Percentiles rank a stretch among this genome's conserved stretches.
Conservation (phyloP, 768 basidiomycete genomes). For the Rhodosporidiobolus odoratus region DNA sequence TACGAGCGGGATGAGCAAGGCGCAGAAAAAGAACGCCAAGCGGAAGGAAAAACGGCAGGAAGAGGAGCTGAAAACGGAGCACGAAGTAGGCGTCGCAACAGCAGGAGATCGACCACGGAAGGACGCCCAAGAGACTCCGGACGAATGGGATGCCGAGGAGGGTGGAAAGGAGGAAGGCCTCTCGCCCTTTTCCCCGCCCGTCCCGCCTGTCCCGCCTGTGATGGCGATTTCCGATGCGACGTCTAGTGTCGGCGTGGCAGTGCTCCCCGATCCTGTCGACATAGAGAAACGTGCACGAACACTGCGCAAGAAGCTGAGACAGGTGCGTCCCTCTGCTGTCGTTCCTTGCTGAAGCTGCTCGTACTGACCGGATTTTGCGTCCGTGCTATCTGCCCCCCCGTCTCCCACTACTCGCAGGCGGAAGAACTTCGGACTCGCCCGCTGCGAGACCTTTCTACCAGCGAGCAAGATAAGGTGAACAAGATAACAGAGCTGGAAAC, state of each 20-base stretch:
- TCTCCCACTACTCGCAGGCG: background rate
- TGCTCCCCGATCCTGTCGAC: background rate
- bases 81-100: background rate
- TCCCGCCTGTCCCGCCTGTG: background rate
- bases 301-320: slow-evolving; percentile 6
- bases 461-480: slow-evolving; percentile 23
- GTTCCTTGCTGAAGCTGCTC: background rate
- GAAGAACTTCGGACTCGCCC: background rate
- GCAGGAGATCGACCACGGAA: background rate
- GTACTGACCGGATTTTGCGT: background rate
- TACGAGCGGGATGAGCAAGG: background rate
- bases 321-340: slow-evolving; percentile 5
- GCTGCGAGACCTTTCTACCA: background rate
- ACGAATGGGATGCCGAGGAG: slow-evolving; percentile 4
- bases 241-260: background rate
- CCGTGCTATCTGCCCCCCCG: background rate
- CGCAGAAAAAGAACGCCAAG: slow-evolving; percentile 16
- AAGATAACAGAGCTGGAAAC: slow-evolving; percentile 5
- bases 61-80: background rate
- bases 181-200: too few species aligned
- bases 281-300: background rate
- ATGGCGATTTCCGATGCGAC: background rate
- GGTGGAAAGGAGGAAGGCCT: too few species aligned
- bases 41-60: slow-evolving; percentile 13
- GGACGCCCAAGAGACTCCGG: background rate